Percentiles rank a stretch among this genome's conserved stretches.
Conservation (phyloP, 495 filamentous ascomycete genomes). For the Hypoxylon cercidicola region DNA sequence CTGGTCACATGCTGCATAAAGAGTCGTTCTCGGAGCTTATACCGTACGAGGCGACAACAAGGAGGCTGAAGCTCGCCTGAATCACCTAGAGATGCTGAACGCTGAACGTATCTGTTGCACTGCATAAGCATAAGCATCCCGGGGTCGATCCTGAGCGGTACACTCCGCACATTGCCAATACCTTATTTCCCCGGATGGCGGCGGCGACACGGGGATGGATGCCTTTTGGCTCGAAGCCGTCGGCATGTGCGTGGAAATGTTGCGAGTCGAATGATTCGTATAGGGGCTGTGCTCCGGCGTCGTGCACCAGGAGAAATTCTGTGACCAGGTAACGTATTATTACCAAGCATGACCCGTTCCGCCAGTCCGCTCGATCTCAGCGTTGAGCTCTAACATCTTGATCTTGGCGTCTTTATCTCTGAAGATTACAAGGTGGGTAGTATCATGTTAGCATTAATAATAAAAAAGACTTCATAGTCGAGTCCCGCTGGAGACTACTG, state of each 20-base stretch:
- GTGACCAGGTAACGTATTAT: constrained; percentile 20
- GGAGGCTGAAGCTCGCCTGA: constrained; percentile 5
- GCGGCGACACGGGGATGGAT: neutral
- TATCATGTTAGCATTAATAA: constrained; percentile 29
- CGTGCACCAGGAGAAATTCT: neutral
- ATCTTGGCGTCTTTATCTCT: constrained; percentile 14
- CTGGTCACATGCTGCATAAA: constrained; percentile 3
- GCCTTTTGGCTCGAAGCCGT: neutral
- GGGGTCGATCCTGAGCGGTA: constrained; percentile 21
- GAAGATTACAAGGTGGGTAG: constrained; percentile 2
- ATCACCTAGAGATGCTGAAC: constrained; percentile 2
- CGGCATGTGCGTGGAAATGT: neutral
- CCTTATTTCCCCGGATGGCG: constrained; percentile 18
- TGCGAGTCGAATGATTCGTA: constrained; percentile 1
- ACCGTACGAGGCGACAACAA: neutral
- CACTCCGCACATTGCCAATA: constrained; percentile 15
- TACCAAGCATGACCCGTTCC: neutral
- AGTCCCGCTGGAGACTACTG: neutral
- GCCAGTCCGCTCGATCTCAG: constrained; percentile 7
- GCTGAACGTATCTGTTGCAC: constrained; percentile 5
- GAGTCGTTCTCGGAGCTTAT: too few species aligned
- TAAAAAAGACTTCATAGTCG: neutral
- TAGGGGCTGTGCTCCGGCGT: constrained; percentile 4
- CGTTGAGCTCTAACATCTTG: neutral
- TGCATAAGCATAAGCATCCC: constrained; percentile 32